These are phyloP conservation scores for Rubus parviflorus DNA, from an alignment of 306 rosid genomes.

Conservation along the genomic window DNA sequence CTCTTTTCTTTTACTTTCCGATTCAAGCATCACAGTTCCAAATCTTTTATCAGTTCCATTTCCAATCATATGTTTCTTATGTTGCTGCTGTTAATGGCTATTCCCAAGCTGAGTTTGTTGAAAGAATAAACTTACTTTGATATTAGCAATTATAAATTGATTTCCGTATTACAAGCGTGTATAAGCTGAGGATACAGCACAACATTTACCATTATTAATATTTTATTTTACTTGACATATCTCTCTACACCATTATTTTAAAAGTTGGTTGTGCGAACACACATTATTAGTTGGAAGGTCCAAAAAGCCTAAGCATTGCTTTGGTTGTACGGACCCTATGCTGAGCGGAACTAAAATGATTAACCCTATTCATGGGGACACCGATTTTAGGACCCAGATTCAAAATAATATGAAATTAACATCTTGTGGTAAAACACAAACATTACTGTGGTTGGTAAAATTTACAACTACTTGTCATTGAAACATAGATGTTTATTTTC, in stretches of 20 bases:
- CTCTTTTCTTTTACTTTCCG: neutral
- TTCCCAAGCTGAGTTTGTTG: neutral
- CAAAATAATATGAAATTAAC: neutral
- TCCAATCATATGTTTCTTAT: neutral
- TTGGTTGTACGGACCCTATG: neutral
- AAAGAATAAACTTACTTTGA: neutral
- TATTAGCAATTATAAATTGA: neutral
- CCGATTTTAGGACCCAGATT: neutral
- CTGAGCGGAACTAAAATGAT: neutral
- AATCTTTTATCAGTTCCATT: neutral
- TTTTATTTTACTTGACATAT: neutral
- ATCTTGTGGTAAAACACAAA: neutral
- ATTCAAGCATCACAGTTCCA: neutral
- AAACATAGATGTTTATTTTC: slow-evolving; percentile 31
- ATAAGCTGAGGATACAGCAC: neutral
- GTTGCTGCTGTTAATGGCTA: neutral
- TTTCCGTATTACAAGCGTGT: neutral
- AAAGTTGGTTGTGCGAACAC: neutral
- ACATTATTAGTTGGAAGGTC: neutral
- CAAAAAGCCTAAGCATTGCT: neutral
- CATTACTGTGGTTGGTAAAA: neutral
- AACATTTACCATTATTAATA: neutral
- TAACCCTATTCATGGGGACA: neutral
- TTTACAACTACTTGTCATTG: slow-evolving; percentile 11
- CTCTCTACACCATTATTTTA: neutral